Evolutionary conservation across 805 yeast species (phyloP).

Genomic region (Candida schatavii): DNA sequence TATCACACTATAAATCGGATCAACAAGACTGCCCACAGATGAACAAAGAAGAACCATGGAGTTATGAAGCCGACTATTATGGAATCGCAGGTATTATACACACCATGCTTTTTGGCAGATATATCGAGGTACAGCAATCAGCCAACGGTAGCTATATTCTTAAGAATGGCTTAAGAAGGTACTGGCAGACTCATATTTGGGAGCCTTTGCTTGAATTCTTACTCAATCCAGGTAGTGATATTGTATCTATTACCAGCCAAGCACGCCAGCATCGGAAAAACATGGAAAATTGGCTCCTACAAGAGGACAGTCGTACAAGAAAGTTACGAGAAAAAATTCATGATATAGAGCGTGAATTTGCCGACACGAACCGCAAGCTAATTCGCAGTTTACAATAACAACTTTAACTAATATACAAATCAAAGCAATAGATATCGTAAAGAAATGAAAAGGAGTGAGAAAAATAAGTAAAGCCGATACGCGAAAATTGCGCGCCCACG

Average conservation of each 20-base stretch:
- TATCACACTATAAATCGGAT: conserved; percentile 58
- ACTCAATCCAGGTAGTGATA: conserved; percentile 48
- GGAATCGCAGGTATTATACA: conserved; percentile 79
- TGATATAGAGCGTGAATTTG: conserved; percentile 31
- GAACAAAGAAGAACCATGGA: conserved; percentile 61
- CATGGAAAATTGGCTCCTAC: conserved; percentile 43
- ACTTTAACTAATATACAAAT: neutral
- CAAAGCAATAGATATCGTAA: too few species aligned
- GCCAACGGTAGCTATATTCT: conserved; percentile 31
- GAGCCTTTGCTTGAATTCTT: conserved; percentile 56
- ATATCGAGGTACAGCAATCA: conserved; percentile 44
- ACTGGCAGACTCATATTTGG: conserved; percentile 80
- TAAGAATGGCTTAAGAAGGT: conserved; percentile 54
- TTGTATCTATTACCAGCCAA: conserved; percentile 40
- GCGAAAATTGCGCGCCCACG: too few species aligned
- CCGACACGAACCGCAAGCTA: conserved; percentile 13
- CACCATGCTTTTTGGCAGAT: conserved; percentile 66
- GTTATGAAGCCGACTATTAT: conserved; percentile 76
- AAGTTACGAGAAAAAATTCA: conserved; percentile 29
- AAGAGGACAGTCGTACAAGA: conserved; percentile 13
- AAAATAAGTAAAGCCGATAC: too few species aligned
- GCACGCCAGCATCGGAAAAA: conserved; percentile 30
- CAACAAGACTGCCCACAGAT: conserved; percentile 74
- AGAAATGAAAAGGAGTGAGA: too few species aligned
- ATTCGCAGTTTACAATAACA: conserved; percentile 4